Evolutionary conservation across 2,329 filamentous ascomycete species (phyloP).

Genomic region (Mycogone perniciosa): DNA sequence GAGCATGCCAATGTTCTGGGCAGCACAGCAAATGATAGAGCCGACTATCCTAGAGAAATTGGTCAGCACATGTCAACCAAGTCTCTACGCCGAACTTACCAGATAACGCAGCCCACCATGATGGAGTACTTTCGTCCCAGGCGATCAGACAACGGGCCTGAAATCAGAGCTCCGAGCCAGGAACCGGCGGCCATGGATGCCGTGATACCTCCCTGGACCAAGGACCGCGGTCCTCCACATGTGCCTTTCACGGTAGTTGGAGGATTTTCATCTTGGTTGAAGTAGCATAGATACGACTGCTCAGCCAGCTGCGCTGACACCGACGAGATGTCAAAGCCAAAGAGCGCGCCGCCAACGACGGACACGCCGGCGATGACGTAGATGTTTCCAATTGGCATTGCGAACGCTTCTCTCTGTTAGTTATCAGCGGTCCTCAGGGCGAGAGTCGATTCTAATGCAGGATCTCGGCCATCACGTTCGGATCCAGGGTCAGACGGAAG

Average conservation of each 20-base stretch:
- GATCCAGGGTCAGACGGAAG: neutral
- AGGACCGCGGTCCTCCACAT: slow-evolving; percentile 31
- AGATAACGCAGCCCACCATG: slow-evolving; percentile 44
- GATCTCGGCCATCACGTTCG: slow-evolving; percentile 3
- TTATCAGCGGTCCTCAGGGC: neutral
- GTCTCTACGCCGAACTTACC: slow-evolving; percentile 31
- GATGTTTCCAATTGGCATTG: slow-evolving; percentile 28
- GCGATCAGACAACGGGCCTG: slow-evolving; percentile 44
- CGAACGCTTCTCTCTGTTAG: slow-evolving; percentile 3
- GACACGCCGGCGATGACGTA: slow-evolving; percentile 30
- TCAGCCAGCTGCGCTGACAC: slow-evolving; percentile 41
- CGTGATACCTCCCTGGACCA: slow-evolving; percentile 46
- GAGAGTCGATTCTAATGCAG: neutral
- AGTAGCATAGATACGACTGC: slow-evolving; percentile 33
- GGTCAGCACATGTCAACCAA: neutral
- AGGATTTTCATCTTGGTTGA: slow-evolving; percentile 30
- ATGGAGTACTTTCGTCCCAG: slow-evolving; percentile 45
- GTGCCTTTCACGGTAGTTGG: slow-evolving; percentile 25
- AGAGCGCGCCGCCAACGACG: slow-evolving; percentile 37
- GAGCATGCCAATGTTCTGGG: slow-evolving; percentile 43
- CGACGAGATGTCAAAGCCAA: slow-evolving; percentile 52
- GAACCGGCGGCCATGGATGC: slow-evolving; percentile 47
- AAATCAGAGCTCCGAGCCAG: slow-evolving; percentile 42
- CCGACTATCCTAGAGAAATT: slow-evolving; percentile 37
- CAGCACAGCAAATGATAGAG: slow-evolving; percentile 39